These are phyloP conservation scores for Debaryomyces maramus DNA, from an alignment of 805 yeast genomes.

Conservation along the genomic window DNA sequence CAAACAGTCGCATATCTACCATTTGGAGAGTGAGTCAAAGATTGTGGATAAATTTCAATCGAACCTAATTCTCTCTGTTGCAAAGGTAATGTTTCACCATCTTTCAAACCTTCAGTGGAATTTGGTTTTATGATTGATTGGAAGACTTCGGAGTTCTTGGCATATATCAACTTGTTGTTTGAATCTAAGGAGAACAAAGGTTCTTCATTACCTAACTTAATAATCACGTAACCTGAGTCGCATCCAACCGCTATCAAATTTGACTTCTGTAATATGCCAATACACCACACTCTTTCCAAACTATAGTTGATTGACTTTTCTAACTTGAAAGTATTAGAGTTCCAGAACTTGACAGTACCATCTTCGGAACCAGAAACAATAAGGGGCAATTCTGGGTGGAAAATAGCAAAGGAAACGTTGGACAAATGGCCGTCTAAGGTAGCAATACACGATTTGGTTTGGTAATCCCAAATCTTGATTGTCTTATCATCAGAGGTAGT, in stretches of 20 bases:
- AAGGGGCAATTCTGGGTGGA: conserved; percentile 96
- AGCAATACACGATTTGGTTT: conserved; percentile 93
- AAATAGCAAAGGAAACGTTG: conserved; percentile 94
- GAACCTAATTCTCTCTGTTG: conserved; percentile 91
- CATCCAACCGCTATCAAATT: conserved; percentile 89
- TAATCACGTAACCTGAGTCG: conserved; percentile 89
- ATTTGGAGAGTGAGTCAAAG: conserved; percentile 89
- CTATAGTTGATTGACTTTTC: conserved; percentile 91
- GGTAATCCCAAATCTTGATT: conserved; percentile 93
- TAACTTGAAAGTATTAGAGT: conserved; percentile 86
- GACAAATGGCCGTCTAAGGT: conserved; percentile 91
- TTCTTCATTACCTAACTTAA: conserved; percentile 89
- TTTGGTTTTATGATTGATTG: conserved; percentile 72
- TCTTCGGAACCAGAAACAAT: conserved; percentile 97
- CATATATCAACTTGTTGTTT: conserved; percentile 87
- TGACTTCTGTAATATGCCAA: conserved; percentile 66
- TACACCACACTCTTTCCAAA: conserved; percentile 97
- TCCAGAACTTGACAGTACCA: conserved; percentile 93
- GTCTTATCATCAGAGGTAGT: conserved; percentile 91
- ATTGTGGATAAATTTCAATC: conserved; percentile 88
- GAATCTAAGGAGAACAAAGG: conserved; percentile 93
- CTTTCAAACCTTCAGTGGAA: conserved; percentile 64
- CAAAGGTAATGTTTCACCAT: conserved; percentile 77
- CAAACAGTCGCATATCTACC: conserved; percentile 96
- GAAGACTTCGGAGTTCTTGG: conserved; percentile 86